These are phyloP conservation scores for Phytophthora europaea DNA, from an alignment of 352 stramenopile species.

Conservation along the genomic window DNA sequence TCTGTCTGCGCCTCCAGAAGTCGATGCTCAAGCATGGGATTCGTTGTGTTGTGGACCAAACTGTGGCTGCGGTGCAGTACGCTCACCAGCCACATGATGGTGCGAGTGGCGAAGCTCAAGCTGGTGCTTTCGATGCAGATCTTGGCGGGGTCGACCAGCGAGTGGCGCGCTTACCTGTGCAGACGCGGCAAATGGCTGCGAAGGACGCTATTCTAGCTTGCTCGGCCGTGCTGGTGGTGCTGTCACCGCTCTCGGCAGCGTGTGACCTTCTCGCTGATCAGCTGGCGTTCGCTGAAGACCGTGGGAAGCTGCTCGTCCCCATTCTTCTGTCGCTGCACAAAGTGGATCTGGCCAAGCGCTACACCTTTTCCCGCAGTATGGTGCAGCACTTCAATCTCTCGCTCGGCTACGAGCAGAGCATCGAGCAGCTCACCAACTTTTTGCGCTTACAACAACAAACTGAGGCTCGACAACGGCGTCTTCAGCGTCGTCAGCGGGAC, in stretches of 20 bases:
- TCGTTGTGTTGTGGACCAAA: slow-evolving; percentile 65
- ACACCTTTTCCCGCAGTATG: slow-evolving; percentile 81
- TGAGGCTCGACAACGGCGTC: slow-evolving; percentile 41
- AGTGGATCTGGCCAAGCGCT: slow-evolving; percentile 80
- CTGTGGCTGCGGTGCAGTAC: slow-evolving; percentile 60
- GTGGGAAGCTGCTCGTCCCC: slow-evolving; percentile 76
- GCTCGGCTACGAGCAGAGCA: slow-evolving; percentile 79
- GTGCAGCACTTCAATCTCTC: slow-evolving; percentile 86
- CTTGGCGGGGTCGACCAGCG: slow-evolving; percentile 16
- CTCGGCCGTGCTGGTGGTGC: slow-evolving; percentile 71
- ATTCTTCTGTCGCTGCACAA: slow-evolving; percentile 79
- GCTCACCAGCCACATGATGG: slow-evolving; percentile 32
- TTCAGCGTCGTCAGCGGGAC: slow-evolving; percentile 30
- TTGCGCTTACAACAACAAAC: slow-evolving; percentile 44
- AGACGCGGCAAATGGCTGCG: slow-evolving; percentile 72
- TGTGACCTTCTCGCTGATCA: slow-evolving; percentile 82
- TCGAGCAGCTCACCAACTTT: slow-evolving; percentile 63
- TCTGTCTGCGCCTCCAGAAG: slow-evolving; percentile 71
- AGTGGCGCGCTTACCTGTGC: slow-evolving; percentile 44
- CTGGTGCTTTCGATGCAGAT: slow-evolving; percentile 21
- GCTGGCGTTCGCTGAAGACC: slow-evolving; percentile 85
- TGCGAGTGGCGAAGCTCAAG: slow-evolving; percentile 21
- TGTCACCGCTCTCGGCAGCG: slow-evolving; percentile 74
- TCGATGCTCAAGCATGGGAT: slow-evolving; percentile 69
- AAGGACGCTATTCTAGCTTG: slow-evolving; percentile 83